Conservation (phyloP, 768 basidiomycete species). For the Mrakia frigida region DNA sequence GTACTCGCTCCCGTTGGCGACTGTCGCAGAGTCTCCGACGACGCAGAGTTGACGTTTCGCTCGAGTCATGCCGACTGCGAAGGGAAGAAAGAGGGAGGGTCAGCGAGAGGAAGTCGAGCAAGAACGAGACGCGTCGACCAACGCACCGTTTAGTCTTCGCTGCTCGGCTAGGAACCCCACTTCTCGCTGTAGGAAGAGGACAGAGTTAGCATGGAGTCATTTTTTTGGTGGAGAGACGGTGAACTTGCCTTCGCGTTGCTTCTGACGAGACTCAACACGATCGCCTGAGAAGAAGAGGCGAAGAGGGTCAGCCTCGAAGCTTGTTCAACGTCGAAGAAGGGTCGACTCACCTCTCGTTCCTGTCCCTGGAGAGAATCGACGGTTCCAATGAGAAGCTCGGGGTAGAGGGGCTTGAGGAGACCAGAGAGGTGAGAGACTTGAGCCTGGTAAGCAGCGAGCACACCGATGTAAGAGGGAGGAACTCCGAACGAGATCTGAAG, state of each 20-base stretch:
- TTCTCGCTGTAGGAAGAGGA: conserved; percentile 50
- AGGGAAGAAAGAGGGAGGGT: background rate
- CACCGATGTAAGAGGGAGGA: conserved; percentile 65
- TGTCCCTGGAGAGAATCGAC: conserved; percentile 98
- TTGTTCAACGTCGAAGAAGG: background rate
- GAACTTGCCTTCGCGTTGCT: conserved; percentile 65
- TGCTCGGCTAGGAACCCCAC: conserved; percentile 94
- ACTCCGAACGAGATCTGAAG: conserved; percentile 59
- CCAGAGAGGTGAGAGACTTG: conserved; percentile 82
- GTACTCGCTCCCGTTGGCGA: conserved; percentile 74
- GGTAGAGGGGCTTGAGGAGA: conserved; percentile 58
- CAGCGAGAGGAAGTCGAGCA: background rate
- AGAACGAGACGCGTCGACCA: background rate
- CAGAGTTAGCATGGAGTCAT: no score
- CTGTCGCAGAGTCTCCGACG: conserved; percentile 88
- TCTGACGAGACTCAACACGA: conserved; percentile 85
- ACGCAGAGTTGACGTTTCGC: conserved; percentile 83
- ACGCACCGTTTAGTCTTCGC: conserved; percentile 63
- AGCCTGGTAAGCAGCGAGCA: conserved; percentile 93
- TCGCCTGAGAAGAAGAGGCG: conserved; percentile 55
- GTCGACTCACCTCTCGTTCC: conserved; percentile 50
- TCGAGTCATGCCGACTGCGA: conserved; percentile 59
- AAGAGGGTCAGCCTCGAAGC: conserved; percentile 46
- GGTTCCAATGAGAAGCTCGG: conserved; percentile 77
- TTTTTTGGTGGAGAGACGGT: no score